Evolutionary conservation across 2,329 filamentous ascomycete genomes (phyloP).

Genomic region (Penicillium sclerotigenum): DNA sequence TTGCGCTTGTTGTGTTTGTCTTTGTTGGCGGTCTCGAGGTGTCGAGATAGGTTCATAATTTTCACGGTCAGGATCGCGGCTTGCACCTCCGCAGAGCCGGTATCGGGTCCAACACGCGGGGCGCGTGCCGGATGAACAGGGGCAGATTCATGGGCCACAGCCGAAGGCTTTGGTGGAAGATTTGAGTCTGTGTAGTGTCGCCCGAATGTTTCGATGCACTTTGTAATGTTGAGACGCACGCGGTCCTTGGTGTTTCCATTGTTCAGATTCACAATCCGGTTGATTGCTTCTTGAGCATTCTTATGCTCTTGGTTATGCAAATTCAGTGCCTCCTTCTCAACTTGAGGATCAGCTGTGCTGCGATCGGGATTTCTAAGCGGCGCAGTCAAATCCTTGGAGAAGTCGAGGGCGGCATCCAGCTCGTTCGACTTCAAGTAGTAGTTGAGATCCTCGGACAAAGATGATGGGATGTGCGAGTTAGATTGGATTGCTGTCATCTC

Average conservation of each 20-base stretch:
- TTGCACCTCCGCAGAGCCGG: slow-evolving; percentile 95
- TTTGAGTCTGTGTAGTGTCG: slow-evolving; percentile 78
- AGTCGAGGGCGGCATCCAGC: slow-evolving; percentile 62
- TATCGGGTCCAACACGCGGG: slow-evolving; percentile 81
- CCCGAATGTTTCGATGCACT: slow-evolving; percentile 83
- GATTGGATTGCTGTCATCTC: slow-evolving; percentile 26
- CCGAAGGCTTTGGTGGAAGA: slow-evolving; percentile 59
- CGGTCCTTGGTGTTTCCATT: slow-evolving; percentile 77
- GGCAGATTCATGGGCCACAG: slow-evolving; percentile 43
- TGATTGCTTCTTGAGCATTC: slow-evolving; percentile 71
- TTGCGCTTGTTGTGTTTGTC: slow-evolving; percentile 96
- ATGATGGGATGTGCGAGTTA: slow-evolving; percentile 13
- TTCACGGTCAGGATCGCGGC: slow-evolving; percentile 92
- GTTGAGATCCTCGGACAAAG: slow-evolving; percentile 54
- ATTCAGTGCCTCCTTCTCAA: slow-evolving; percentile 36
- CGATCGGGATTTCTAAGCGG: slow-evolving; percentile 33
- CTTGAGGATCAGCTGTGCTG: slow-evolving; percentile 37
- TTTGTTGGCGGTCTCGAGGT: slow-evolving; percentile 68
- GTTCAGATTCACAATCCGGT: slow-evolving; percentile 72
- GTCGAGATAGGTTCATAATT: slow-evolving; percentile 75
- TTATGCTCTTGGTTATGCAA: slow-evolving; percentile 57
- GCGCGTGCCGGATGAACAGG: slow-evolving; percentile 45
- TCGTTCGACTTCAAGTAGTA: slow-evolving; percentile 69
- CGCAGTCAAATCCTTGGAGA: slow-evolving; percentile 62
- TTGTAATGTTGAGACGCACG: slow-evolving; percentile 75